Evolutionary conservation across 2,329 filamentous ascomycete genomes (phyloP), one percentile per base, ranked within the genome.

Genomic region (Aspergillus chevalieri): DNA sequence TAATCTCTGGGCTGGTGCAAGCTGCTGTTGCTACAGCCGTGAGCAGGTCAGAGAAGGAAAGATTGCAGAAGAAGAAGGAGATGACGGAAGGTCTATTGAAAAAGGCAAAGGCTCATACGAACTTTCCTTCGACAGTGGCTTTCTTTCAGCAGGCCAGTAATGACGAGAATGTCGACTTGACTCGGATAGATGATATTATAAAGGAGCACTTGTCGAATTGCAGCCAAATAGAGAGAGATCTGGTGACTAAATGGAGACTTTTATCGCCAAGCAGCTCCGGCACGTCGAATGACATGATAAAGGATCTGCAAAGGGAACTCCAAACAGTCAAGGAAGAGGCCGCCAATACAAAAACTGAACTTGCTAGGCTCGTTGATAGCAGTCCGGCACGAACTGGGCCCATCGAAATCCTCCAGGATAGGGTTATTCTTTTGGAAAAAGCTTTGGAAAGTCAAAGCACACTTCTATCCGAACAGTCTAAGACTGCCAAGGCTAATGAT

Each of bases 51-150:
- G 56, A 59, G 33, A 62, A 52, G 44, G 52, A 57, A 8, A 62
- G 57, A 22, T 46, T 67, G 6, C 54, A 65, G 17, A 60, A 57
- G 21, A 63, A 58, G 33, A 57, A 65, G 15, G 62, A 67, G 0
- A 59, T 61, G 4, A 53, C 78, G 5, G 64, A 69, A 14, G 58
- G 69, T 36, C 61, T 72, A 43, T 28, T 78, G 4, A 57, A 56
- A 17, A 60, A 56, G 55, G 57, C 63, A 15, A 52, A 50, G 38
- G 34, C 38, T 17, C 49, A 57, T 4, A 33, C 50, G 7, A 52
- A 49, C 15, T 67, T 63, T 42, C 59, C 64, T 3, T 60, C 63
- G 5, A 56, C 57, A 4, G 42, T 54, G 14, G 51, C 58, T 19
- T 56, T 50, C 44, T 60, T 54, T 17, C 57, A 63, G 24, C 47